A percentile compares a stretch with the other conserved stretches of the same genome.
Evolutionary conservation across 2,329 filamentous ascomycete genomes (phyloP).

Genomic region (Ascochyta pisi): DNA sequence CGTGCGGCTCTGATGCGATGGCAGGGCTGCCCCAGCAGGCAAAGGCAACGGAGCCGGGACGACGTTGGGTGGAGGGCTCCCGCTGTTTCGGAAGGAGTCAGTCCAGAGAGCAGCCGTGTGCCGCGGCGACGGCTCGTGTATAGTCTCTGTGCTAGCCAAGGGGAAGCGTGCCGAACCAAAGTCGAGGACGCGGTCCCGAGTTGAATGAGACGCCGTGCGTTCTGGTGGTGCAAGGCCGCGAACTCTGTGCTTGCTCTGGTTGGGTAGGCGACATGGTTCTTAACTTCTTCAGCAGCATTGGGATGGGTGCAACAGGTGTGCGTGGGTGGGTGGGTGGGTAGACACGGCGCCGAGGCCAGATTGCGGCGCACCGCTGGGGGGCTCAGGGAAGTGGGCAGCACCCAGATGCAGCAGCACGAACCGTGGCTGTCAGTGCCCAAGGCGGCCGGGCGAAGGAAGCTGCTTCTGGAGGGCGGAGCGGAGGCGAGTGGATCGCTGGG

Average conservation of each 20-base stretch:
- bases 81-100: conserved; percentile 34
- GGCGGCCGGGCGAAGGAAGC: conserved; percentile 16
- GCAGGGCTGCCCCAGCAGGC: conserved; percentile 40
- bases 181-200: conserved; percentile 23
- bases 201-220: conserved; percentile 19
- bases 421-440: conserved; percentile 27
- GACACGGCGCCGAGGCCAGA: conserved; percentile 25
- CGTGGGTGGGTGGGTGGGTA: conserved; percentile 27
- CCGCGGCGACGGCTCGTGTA: conserved; percentile 35
- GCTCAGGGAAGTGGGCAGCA: conserved; percentile 28
- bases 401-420: conserved; percentile 17
- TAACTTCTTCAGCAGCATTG: conserved; percentile 19
- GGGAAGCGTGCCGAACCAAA: conserved; percentile 13
- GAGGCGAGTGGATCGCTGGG: conserved; percentile 9
- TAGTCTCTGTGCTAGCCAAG: conserved; percentile 28
- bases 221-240: conserved; percentile 18
- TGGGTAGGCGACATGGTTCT: conserved; percentile 29
- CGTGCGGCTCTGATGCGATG: conserved; percentile 45
- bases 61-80: conserved; percentile 42
- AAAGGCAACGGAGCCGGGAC: conserved; percentile 32
- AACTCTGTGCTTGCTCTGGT: conserved; percentile 18
- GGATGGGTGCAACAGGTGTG: conserved; percentile 27
- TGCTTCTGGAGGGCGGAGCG: conserved; percentile 19
- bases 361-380: conserved; percentile 10
- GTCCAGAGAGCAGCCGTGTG: conserved; percentile 27